Base-by-base conservation (phyloP, 164 flowering plant species). In the Malania oleifera region DNA sequence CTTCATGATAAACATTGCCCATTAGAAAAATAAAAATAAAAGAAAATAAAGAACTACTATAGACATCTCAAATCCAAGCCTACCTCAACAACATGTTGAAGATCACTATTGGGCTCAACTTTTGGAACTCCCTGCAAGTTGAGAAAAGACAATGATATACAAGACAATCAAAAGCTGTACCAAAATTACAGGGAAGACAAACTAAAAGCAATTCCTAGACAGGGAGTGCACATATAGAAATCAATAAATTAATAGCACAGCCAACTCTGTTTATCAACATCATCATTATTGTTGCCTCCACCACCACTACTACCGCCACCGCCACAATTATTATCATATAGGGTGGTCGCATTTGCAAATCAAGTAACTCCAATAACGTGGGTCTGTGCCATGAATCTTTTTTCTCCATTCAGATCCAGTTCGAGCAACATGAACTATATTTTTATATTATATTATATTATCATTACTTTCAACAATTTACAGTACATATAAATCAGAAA, bases 71-170 rank as follows among this genome's bases (percentile, higher is more conserved):
- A 51, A 7, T 5, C 39, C 8, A 51, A 59, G 31, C 65, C 48
- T 74, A 93, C 98, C 96, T 93, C 97, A 60, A 88, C 95, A 63
- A 69, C 72, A 76, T 73, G 87, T 69, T 93, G 98, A 72, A 90
- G 62, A 62, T 86, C 87, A 76, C 98, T 93, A 57, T 63, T 75
- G 24, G 90, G 96, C 71, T 93, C 98, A 74, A 80, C 66, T 71
- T 87, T 86, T 4, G 98, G 97, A 38, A 67, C 74, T 22, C 97
- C 98, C 98, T 92, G 73, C 72, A 72, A 35, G 24, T 49, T 11
- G 27, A 43, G 47, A 56, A 11, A 41, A 12, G 20, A 31, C 14
- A 11, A 47, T 10, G 9, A 9, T 11, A 22, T 6, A 38, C 41
- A 47, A 19, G 18, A 47, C 9, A 17, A 7, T 20, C 20, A 45